Base-by-base conservation (phyloP, 225 moss, liverwort and hornwort species). In the Bryum argenteum region DNA sequence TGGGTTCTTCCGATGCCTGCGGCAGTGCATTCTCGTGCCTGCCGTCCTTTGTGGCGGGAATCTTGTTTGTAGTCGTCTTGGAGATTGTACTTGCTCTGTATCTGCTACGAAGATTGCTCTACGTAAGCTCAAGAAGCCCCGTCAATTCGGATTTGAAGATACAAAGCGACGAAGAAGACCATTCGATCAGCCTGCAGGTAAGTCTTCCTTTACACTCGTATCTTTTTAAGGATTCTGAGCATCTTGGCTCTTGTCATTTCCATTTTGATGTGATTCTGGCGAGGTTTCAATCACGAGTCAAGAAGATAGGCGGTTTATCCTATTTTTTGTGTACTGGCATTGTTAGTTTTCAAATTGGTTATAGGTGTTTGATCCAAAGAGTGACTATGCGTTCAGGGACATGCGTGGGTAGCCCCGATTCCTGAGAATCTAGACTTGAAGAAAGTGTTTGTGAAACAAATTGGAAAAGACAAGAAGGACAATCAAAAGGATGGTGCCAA, bases 351-450 rank as follows among this genome's bases (percentile, higher is more conserved):
- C 33, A 33, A 33, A 33, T 33, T 33, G 33, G 33, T 6, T 5
- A 33, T 33, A 33, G 33, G 57, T 60, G 58, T 56, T 69, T 44
- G 18, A 39, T 53, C 15, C 62, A 55, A 42, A 73, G n/a, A 58
- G 55, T 58, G 40, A n/a, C 58, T 12, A 13, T 71, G n/a, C n/a
- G 41, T 73, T 11, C 78, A 95, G 95, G 95, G 95, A 71, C 82
- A 82, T 65, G 86, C 93, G 23, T 96, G 95, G 95, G 86, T 96
- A 22, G 82, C 87, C 19, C 68, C 88, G 39, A 54, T 93, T 70
- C 88, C 91, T 28, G 65, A 67, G 60, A 13, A 77, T 19, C 72
- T 89, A 10, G 91, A 91, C 43, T 75, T 89, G 51, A 86, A 83
- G 53, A 96, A 89, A 63, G 85, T 85, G 78, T 63, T 80, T 47